phyloP scores from a whole-genome alignment of 768 basidiomycete genomes.

The Leccinum subgranulosum region DNA sequence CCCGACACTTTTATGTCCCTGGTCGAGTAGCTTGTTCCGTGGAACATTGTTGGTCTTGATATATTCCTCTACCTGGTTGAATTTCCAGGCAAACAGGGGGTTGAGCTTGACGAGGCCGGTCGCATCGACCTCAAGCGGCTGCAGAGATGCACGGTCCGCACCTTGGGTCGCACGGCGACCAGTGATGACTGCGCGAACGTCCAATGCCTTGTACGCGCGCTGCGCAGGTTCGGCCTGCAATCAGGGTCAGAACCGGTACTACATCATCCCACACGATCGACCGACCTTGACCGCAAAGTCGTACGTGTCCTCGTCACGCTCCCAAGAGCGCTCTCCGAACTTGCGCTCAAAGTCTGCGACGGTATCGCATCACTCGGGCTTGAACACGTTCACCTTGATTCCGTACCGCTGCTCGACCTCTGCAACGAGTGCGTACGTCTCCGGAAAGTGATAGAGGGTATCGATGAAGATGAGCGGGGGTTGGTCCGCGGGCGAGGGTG shows the following conservation, averaged over 20 bases:
- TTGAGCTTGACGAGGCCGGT: slow-evolving; percentile 94
- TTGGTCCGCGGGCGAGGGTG: slow-evolving; percentile 38
- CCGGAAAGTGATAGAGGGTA: slow-evolving; percentile 93
- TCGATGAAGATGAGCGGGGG: slow-evolving; percentile 97
- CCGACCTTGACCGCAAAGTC: slow-evolving; percentile 90
- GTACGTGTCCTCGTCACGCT: slow-evolving; percentile 80
- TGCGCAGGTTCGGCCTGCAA: slow-evolving; percentile 89
- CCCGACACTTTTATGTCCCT: slow-evolving; percentile 93
- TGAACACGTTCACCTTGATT: slow-evolving; percentile 72
- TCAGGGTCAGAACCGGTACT: neutral
- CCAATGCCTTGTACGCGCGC: slow-evolving; percentile 76
- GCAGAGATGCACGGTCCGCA: slow-evolving; percentile 76
- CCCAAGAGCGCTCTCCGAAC: slow-evolving; percentile 84
- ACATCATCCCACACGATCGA: neutral
- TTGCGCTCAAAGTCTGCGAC: slow-evolving; percentile 73
- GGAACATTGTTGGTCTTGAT: slow-evolving; percentile 80
- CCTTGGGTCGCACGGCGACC: slow-evolving; percentile 93
- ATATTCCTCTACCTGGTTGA: slow-evolving; percentile 81
- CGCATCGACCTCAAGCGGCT: slow-evolving; percentile 86
- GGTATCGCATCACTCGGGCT: slow-evolving; percentile 66
- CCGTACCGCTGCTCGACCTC: slow-evolving; percentile 78
- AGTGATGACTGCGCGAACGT: slow-evolving; percentile 88
- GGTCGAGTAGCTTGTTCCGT: slow-evolving; percentile 78
- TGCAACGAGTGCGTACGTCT: slow-evolving; percentile 87
- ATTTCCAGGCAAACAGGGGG: slow-evolving; percentile 87